Evolutionary conservation across 768 basidiomycete genomes (phyloP).

Genomic region (Boletus vinaceobasis): DNA sequence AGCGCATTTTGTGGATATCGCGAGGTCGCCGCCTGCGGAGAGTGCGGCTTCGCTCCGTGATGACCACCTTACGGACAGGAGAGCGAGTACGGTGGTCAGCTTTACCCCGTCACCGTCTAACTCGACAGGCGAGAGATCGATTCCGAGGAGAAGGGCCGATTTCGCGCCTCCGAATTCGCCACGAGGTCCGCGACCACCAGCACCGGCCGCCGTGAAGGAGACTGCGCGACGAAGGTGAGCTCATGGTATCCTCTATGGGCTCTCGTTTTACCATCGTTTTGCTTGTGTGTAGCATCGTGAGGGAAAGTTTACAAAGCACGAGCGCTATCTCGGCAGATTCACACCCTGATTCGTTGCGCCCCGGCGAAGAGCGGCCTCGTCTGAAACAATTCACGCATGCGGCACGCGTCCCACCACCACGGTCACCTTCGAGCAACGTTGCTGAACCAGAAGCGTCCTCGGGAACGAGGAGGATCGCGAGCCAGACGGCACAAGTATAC

Average conservation of each 20-base stretch:
- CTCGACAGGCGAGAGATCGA: constrained; percentile 62
- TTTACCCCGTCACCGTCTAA: constrained; percentile 56
- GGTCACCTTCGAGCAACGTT: constrained; percentile 32
- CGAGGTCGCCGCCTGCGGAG: constrained; percentile 15
- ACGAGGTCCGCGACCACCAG: constrained; percentile 31
- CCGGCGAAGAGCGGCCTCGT: constrained; percentile 45
- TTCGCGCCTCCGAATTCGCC: constrained; percentile 60
- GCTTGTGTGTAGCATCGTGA: constrained; percentile 37
- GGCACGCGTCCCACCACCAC: constrained; percentile 62
- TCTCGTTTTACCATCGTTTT: constrained; percentile 17
- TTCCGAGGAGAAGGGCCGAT: constrained; percentile 65
- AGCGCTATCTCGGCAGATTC: constrained; percentile 36
- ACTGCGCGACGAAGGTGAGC: constrained; percentile 26
- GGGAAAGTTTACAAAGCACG: constrained; percentile 52
- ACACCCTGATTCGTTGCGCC: constrained; percentile 30
- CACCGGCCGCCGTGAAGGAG: constrained; percentile 18
- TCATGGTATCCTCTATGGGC: neutral
- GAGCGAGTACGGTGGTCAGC: constrained; percentile 44
- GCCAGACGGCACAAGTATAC: constrained; percentile 64
- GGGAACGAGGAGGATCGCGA: constrained; percentile 45
- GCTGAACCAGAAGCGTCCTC: constrained; percentile 21
- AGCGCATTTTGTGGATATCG: constrained; percentile 34
- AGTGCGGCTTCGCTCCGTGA: constrained; percentile 42
- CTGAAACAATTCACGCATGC: constrained; percentile 71
- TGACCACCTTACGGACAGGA: constrained; percentile 25